A percentile compares a stretch with the other conserved stretches of the same genome.
Evolutionary conservation across 116 monocot species (phyloP).

Genomic region (Iris pallida): DNA sequence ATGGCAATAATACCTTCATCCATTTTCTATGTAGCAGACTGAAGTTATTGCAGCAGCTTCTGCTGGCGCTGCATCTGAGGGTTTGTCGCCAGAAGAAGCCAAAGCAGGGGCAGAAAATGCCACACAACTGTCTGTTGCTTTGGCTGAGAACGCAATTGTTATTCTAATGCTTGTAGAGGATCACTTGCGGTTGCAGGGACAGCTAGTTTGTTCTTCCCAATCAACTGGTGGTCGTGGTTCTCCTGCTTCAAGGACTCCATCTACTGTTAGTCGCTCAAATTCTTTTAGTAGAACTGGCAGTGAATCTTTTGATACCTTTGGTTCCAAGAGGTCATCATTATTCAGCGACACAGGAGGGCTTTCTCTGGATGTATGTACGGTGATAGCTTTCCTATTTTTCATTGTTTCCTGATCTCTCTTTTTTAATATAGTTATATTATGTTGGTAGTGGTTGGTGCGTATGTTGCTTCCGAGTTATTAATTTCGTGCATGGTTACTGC

Average conservation of each 20-base stretch:
- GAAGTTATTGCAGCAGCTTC: conserved; percentile 99
- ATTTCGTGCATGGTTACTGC: too few species aligned
- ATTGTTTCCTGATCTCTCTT: too few species aligned
- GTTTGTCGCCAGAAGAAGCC: conserved; percentile 77
- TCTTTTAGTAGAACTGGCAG: conserved; percentile 41
- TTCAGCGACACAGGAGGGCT: conserved; percentile 71
- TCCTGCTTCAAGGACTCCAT: conserved; percentile 31
- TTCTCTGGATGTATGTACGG: conserved; percentile 81
- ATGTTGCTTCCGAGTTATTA: too few species aligned
- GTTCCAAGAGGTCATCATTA: conserved; percentile 43
- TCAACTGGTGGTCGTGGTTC: conserved; percentile 28
- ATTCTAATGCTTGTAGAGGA: conserved; percentile 97
- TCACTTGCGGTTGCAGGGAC: conserved; percentile 84
- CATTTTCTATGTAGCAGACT: conserved; percentile 69
- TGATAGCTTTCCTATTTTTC: too few species aligned
- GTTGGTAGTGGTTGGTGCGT: too few species aligned
- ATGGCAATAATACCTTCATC: conserved; percentile 29
- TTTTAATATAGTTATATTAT: too few species aligned
- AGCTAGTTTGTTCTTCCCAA: conserved; percentile 40
- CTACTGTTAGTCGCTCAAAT: conserved; percentile 39
- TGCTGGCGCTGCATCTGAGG: conserved; percentile 89
- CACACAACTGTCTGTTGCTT: conserved; percentile 79
- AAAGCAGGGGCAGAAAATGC: conserved; percentile 87
- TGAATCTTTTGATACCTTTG: conserved; percentile 38
- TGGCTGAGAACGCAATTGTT: conserved; percentile 97